These are phyloP conservation scores for Arachnomyces sp. DNA, from an alignment of 2,329 filamentous ascomycete species.

Conservation along the genomic window DNA sequence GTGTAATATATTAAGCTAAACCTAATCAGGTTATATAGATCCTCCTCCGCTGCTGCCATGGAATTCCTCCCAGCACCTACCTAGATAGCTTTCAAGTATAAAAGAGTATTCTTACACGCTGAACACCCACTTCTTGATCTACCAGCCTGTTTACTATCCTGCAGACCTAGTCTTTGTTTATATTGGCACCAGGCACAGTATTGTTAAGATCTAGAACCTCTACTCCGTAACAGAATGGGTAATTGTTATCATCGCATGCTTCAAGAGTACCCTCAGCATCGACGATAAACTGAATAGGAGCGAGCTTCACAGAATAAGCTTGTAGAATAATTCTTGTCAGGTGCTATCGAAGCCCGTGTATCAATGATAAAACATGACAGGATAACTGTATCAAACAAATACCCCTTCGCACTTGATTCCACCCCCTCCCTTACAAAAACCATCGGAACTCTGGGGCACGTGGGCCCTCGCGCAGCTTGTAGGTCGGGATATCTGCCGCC, in stretches of 20 bases:
- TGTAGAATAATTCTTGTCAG: no score
- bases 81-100: neutral
- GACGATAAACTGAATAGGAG: no score
- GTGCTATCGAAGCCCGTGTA: no score
- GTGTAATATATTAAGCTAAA: neutral
- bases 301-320: no score
- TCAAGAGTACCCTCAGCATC: no score
- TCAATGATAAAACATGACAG: no score
- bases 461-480: slow-evolving; percentile 49
- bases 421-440: slow-evolving; percentile 35
- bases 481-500: slow-evolving; percentile 52
- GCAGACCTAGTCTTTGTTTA: neutral
- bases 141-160: neutral
- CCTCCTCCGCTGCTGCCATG: neutral
- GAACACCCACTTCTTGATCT: neutral
- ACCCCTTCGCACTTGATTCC: slow-evolving; percentile 11
- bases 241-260: no score
- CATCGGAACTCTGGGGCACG: slow-evolving; percentile 49
- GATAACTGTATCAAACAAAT: no score
- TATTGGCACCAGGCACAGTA: slow-evolving; percentile 1
- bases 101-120: neutral
- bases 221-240: no score
- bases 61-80: slow-evolving; percentile 1
- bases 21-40: slow-evolving; percentile 1
- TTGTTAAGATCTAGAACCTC: no score